Conservation (phyloP, 768 basidiomycete species). For the Xanthoconium stramineum region DNA sequence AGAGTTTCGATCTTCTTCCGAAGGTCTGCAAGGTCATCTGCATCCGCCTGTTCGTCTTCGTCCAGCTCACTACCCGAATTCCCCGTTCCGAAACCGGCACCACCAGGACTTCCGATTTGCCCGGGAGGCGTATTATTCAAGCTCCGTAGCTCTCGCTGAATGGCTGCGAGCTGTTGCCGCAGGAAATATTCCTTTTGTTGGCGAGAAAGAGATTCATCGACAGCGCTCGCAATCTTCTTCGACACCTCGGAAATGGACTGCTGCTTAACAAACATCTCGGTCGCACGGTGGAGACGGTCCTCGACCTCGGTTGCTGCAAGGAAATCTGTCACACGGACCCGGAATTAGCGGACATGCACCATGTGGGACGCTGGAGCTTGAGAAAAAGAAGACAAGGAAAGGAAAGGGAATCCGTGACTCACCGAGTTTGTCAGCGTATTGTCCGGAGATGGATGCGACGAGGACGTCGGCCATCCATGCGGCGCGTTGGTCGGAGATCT, state of each 20-base stretch:
- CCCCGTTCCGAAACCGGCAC: conserved; percentile 25
- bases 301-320: conserved; percentile 58
- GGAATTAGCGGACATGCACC: conserved; percentile 1
- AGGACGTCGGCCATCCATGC: conserved; percentile 80
- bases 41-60: conserved; percentile 77
- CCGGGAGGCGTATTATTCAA: conserved; percentile 39
- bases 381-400: background rate
- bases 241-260: conserved; percentile 77
- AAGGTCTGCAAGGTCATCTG: conserved; percentile 73
- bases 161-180: conserved; percentile 78
- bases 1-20: conserved; percentile 73
- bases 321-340: conserved; percentile 41
- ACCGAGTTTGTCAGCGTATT: conserved; percentile 74
- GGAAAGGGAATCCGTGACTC: conserved; percentile 20
- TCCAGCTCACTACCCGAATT: conserved; percentile 51
- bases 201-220: conserved; percentile 81
- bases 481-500: conserved; percentile 58
- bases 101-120: conserved; percentile 11
- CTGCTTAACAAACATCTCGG: conserved; percentile 70
- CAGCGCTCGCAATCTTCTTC: conserved; percentile 74
- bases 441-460: conserved; percentile 52
- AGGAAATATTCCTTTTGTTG: conserved; percentile 88
- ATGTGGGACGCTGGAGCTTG: background rate
- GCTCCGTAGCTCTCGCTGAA: conserved; percentile 68
- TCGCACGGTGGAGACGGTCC: conserved; percentile 62